A percentile compares a stretch with the other conserved stretches of the same genome.
Conservation (phyloP, 371 early-diverging fungal genomes). For the Zychaea mexicana region DNA sequence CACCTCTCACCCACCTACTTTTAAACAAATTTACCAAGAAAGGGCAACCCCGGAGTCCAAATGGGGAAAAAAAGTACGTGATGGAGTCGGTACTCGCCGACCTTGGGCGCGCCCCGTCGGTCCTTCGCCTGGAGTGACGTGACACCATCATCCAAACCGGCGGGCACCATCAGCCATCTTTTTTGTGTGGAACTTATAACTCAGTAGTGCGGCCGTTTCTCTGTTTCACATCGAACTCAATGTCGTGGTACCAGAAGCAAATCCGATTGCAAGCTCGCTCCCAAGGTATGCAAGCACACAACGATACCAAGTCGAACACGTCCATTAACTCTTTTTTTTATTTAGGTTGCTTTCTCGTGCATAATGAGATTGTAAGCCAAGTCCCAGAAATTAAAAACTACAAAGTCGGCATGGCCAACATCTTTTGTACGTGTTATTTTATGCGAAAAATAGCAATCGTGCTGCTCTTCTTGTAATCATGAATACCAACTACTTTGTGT, state of each 20-base stretch:
- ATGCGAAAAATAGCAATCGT: background rate
- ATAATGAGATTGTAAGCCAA: conserved; percentile 67
- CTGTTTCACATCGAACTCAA: background rate
- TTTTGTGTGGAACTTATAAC: no score
- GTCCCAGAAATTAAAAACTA: conserved; percentile 66
- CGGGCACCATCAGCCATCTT: background rate
- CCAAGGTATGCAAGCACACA: conserved; percentile 13
- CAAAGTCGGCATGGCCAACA: conserved; percentile 83
- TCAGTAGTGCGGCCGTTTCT: no score
- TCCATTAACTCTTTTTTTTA: no score
- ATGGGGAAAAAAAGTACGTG: background rate
- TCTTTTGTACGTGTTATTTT: conserved; percentile 66
- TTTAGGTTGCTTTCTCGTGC: conserved; percentile 82
- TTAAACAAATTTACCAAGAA: conserved; percentile 7
- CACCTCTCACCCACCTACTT: background rate
- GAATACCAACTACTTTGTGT: no score
- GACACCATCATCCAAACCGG: background rate
- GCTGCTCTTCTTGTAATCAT: background rate
- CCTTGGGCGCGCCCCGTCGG: background rate
- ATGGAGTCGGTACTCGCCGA: background rate
- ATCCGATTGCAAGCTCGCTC: conserved; percentile 17
- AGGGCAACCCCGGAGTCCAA: background rate
- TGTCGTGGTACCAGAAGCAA: conserved; percentile 29
- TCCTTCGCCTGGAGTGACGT: background rate
- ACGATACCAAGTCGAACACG: background rate